phyloP scores from a whole-genome alignment of 2,329 filamentous ascomycete genomes.

The Cladosporium sp. region DNA sequence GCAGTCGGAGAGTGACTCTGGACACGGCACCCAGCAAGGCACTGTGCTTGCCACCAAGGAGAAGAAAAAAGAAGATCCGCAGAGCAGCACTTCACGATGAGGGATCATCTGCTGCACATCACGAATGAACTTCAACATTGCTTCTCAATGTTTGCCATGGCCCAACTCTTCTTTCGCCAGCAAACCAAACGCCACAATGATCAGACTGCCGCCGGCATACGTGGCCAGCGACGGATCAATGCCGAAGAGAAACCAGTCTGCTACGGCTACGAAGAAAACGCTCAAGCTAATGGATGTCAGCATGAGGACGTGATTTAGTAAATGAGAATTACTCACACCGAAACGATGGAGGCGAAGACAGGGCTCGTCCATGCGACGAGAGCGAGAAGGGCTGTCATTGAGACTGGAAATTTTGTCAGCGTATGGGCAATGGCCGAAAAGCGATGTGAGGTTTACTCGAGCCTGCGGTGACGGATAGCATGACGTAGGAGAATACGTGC shows the following conservation, averaged over 20 bases:
- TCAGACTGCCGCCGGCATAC: constrained; percentile 34
- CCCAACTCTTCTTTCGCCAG: constrained; percentile 29
- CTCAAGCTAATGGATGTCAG: constrained; percentile 24
- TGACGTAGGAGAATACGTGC: constrained; percentile 31
- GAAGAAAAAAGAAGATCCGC: background rate
- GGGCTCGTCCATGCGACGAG: constrained; percentile 39
- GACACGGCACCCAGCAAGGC: background rate
- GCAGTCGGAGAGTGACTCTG: background rate
- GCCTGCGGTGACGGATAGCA: constrained; percentile 33
- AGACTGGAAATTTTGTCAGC: constrained; percentile 23
- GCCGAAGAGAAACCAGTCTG: constrained; percentile 38
- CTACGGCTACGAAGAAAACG: constrained; percentile 36
- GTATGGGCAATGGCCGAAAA: background rate
- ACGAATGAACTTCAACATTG: background rate
- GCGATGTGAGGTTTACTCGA: constrained; percentile 24
- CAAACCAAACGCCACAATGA: constrained; percentile 35
- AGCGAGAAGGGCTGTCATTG: constrained; percentile 34
- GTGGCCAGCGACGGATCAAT: constrained; percentile 32
- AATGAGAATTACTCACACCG: constrained; percentile 26
- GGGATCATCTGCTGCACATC: background rate
- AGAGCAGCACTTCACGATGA: background rate
- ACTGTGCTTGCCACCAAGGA: background rate
- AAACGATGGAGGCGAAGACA: constrained; percentile 37
- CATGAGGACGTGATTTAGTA: background rate
- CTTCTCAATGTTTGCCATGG: constrained; percentile 14